Conservation (phyloP, 805 yeast genomes). For the Hanseniaspora taiwanica region DNA sequence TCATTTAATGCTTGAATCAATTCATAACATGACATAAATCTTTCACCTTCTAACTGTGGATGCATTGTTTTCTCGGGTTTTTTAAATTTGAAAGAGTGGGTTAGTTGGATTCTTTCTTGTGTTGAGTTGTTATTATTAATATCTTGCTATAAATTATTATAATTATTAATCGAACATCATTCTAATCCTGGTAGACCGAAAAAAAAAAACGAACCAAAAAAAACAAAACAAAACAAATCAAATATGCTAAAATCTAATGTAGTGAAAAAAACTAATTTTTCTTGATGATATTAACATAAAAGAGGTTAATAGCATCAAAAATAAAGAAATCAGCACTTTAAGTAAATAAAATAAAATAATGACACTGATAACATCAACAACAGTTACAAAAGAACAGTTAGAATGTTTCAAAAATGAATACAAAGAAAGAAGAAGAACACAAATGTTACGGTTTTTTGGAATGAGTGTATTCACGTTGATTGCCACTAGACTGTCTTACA, state of each 20-base stretch:
- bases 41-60: constrained; percentile 39
- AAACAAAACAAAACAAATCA: too few species aligned
- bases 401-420: constrained; percentile 29
- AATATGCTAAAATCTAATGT: too few species aligned
- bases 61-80: constrained; percentile 26
- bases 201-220: background rate
- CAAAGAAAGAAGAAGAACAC: constrained; percentile 49
- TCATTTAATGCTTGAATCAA: constrained; percentile 79
- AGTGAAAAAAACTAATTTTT: too few species aligned
- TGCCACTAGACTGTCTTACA: constrained; percentile 61
- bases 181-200: background rate
- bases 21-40: constrained; percentile 52
- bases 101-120: too few species aligned
- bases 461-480: constrained; percentile 60
- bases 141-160: too few species aligned
- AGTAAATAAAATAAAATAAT: too few species aligned
- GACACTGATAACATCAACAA: background rate
- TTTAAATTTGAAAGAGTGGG: too few species aligned
- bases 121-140: background rate
- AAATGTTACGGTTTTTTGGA: constrained; percentile 59
- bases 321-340: too few species aligned
- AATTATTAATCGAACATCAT: background rate
- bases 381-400: background rate
- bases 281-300: too few species aligned
- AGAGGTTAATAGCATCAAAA: too few species aligned